A percentile compares a stretch with the other conserved stretches of the same genome.
These are phyloP conservation scores for Canariomyces notabilis DNA, from an alignment of 2,329 filamentous ascomycete species.

Conservation along the genomic window DNA sequence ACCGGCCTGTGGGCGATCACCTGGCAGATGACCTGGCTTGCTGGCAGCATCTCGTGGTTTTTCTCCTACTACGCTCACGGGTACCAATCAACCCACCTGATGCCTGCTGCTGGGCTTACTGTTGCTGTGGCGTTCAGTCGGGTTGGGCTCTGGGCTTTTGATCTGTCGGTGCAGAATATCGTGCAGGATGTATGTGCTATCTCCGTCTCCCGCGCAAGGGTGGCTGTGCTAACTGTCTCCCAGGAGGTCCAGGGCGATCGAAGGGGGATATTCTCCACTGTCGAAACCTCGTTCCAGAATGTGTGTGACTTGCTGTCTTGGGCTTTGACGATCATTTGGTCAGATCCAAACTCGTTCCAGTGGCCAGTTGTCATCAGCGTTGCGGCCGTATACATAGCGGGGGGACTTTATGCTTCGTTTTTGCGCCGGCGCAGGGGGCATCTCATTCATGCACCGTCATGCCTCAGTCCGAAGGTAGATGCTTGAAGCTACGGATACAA, in stretches of 20 bases:
- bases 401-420: conserved; percentile 12
- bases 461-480: too few species aligned
- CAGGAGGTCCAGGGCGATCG: conserved; percentile 46
- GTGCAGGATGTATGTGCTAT: conserved; percentile 51
- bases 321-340: conserved; percentile 59
- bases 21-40: conserved; percentile 57
- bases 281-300: conserved; percentile 64
- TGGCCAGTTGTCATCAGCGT: conserved; percentile 58
- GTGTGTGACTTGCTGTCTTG: conserved; percentile 65
- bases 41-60: conserved; percentile 37
- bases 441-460: neutral
- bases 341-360: conserved; percentile 57
- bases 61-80: conserved; percentile 19
- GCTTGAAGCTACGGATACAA: too few species aligned
- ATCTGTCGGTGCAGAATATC: conserved; percentile 55
- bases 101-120: conserved; percentile 45
- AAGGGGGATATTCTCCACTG: conserved; percentile 55
- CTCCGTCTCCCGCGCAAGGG: neutral
- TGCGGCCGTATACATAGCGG: conserved; percentile 42
- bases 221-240: neutral
- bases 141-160: conserved; percentile 57
- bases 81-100: too few species aligned
- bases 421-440: neutral
- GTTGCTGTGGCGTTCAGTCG: conserved; percentile 51
- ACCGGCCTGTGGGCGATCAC: conserved; percentile 65